Conservation (phyloP, 1,139 yeast genomes). For the Lodderomyces theae region DNA sequence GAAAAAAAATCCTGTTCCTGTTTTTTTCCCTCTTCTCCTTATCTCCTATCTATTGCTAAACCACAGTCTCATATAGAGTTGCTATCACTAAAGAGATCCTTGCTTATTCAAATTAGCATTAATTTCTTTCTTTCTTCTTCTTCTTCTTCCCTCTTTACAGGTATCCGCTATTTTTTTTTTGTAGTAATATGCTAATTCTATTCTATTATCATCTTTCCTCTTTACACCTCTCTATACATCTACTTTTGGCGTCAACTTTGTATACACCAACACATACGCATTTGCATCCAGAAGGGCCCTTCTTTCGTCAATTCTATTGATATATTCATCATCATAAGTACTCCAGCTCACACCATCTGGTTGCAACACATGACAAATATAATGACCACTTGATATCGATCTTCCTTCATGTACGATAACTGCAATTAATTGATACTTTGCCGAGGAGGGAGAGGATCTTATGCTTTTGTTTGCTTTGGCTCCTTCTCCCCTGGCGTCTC, state of each 20-base stretch:
- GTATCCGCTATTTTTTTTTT: too few relatives aligned
- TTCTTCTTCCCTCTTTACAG: neutral
- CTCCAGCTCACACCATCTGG: constrained; percentile 86
- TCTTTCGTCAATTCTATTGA: constrained; percentile 68
- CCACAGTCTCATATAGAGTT: too few relatives aligned
- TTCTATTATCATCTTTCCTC: neutral
- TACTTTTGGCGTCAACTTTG: constrained; percentile 54
- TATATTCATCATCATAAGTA: constrained; percentile 89
- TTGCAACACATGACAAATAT: constrained; percentile 85
- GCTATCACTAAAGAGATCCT: too few relatives aligned
- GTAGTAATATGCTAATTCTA: too few relatives aligned
- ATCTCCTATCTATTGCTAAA: too few relatives aligned
- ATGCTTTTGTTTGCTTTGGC: constrained; percentile 15
- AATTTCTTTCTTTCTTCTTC: too few relatives aligned
- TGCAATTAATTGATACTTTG: constrained; percentile 70
- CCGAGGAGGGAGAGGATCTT: constrained; percentile 22
- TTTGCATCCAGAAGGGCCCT: constrained; percentile 79
- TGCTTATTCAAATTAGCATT: too few relatives aligned
- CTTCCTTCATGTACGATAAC: constrained; percentile 95
- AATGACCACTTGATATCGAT: constrained; percentile 90
- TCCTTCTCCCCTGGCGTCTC: constrained; percentile 29
- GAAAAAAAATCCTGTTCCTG: too few relatives aligned
- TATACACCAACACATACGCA: constrained; percentile 85
- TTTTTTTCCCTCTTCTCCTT: too few relatives aligned
- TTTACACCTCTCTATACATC: constrained; percentile 10